Evolutionary conservation across 495 filamentous ascomycete genomes (phyloP).

Genomic region (Tuber brumale): DNA sequence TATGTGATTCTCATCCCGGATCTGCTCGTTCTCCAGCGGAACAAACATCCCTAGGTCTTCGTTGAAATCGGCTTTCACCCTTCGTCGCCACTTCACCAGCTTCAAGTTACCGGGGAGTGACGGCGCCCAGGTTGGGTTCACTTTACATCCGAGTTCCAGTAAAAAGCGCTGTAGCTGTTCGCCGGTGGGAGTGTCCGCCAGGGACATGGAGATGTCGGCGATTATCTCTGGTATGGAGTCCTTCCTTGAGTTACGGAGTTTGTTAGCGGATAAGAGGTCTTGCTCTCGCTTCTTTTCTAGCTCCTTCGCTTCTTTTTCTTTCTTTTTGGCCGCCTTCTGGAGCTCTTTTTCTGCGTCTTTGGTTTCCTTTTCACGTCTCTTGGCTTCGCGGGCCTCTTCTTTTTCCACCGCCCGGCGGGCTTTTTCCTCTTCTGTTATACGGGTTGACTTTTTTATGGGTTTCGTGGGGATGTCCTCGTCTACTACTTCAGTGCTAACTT

Average conservation of each 20-base stretch:
- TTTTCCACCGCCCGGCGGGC: conserved; percentile 24
- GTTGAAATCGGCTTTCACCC: conserved; percentile 58
- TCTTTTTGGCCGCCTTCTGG: conserved; percentile 49
- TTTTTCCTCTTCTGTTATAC: conserved; percentile 25
- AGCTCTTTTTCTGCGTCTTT: conserved; percentile 55
- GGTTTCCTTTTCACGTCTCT: conserved; percentile 17
- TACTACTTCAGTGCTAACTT: neutral
- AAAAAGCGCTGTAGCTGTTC: conserved; percentile 53
- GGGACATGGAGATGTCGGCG: conserved; percentile 59
- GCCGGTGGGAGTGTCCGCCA: conserved; percentile 49
- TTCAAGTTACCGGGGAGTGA: conserved; percentile 48
- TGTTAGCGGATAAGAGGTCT: conserved; percentile 69
- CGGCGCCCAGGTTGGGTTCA: conserved; percentile 45
- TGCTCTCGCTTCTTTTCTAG: conserved; percentile 58
- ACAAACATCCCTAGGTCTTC: conserved; percentile 59
- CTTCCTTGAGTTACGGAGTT: conserved; percentile 68
- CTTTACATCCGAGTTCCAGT: conserved; percentile 52
- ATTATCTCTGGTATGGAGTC: conserved; percentile 75
- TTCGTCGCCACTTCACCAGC: conserved; percentile 71
- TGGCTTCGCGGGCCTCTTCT: conserved; percentile 15
- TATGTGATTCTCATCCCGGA: conserved; percentile 60
- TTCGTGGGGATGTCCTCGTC: neutral
- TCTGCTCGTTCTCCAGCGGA: conserved; percentile 51
- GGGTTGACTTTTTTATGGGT: conserved; percentile 9
- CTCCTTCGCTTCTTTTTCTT: conserved; percentile 53